Evolutionary conservation across 495 filamentous ascomycete genomes (phyloP).

Genomic region (Penicillium atrosanguineum): DNA sequence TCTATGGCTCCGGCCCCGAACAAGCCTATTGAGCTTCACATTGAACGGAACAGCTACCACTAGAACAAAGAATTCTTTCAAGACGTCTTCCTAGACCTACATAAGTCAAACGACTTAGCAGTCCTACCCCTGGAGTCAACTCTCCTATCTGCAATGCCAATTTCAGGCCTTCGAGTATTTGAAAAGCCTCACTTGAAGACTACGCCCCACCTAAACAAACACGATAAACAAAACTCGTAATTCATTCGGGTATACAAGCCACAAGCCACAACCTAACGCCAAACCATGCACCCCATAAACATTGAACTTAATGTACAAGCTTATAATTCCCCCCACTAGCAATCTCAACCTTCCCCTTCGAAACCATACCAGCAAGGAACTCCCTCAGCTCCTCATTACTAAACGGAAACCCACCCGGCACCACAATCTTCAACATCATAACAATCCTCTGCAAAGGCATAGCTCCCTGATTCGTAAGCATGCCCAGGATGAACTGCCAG

Average conservation of each 20-base stretch:
- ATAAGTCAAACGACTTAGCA: too few species aligned
- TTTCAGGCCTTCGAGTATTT: too few species aligned
- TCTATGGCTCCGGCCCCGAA: too few species aligned
- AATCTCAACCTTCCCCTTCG: slow-evolving; percentile 67
- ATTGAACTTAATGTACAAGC: slow-evolving; percentile 32
- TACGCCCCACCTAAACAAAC: too few species aligned
- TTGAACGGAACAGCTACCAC: too few species aligned
- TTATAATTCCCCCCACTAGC: slow-evolving; percentile 69
- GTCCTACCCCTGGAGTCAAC: too few species aligned
- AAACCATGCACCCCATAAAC: not conserved
- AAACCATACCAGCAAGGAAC: slow-evolving; percentile 73
- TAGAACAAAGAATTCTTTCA: too few species aligned
- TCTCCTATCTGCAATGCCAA: too few species aligned
- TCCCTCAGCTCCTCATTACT: slow-evolving; percentile 71
- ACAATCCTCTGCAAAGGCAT: slow-evolving; percentile 79
- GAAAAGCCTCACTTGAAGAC: too few species aligned
- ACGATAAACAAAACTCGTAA: not conserved
- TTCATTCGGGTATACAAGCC: slow-evolving; percentile 4
- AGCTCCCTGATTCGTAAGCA: slow-evolving; percentile 86
- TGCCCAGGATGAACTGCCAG: slow-evolving; percentile 86
- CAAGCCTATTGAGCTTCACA: too few species aligned
- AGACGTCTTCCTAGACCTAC: too few species aligned
- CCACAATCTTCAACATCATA: slow-evolving; percentile 91
- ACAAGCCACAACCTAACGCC: not conserved
- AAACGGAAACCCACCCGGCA: slow-evolving; percentile 84